These are phyloP conservation scores for Trichoderma simmonsii DNA, from an alignment of 2,329 filamentous ascomycete species.

Conservation along the genomic window DNA sequence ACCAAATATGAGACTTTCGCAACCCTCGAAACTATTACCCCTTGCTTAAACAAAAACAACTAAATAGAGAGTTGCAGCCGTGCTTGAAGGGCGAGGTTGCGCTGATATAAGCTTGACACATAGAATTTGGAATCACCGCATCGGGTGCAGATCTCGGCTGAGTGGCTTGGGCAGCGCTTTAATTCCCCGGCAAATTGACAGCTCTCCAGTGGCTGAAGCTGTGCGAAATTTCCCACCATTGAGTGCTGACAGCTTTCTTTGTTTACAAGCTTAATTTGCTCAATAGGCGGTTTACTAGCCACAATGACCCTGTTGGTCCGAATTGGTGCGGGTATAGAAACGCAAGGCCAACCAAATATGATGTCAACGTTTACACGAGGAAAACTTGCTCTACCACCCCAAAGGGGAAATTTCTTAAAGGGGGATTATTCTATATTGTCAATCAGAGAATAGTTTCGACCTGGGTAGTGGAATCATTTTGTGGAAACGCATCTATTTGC, in stretches of 20 bases:
- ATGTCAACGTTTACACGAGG: not conserved
- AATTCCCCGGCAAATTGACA: not conserved
- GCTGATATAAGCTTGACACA: conserved; percentile 12
- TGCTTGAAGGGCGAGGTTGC: not conserved
- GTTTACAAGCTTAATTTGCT: not conserved
- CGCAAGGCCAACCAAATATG: not conserved
- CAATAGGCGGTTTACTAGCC: not conserved
- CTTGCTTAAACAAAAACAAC: not conserved
- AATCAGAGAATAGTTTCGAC: not conserved
- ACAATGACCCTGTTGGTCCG: not conserved
- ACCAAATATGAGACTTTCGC: not conserved
- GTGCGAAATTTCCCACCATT: not conserved
- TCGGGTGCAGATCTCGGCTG: not conserved
- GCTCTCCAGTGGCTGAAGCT: not conserved
- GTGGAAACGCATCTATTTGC: not conserved
- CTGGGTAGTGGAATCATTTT: not conserved
- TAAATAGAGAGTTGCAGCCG: not conserved
- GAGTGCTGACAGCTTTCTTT: not conserved
- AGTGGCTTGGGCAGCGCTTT: not conserved
- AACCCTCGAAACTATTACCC: not conserved
- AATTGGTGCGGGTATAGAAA: not conserved
- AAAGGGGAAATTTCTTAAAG: not conserved
- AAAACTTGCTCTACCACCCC: not conserved
- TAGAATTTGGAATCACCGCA: not conserved
- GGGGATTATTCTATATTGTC: not conserved